These are phyloP conservation scores for Solanum chaucha DNA, from an alignment of 257 asterid species.

Conservation along the genomic window DNA sequence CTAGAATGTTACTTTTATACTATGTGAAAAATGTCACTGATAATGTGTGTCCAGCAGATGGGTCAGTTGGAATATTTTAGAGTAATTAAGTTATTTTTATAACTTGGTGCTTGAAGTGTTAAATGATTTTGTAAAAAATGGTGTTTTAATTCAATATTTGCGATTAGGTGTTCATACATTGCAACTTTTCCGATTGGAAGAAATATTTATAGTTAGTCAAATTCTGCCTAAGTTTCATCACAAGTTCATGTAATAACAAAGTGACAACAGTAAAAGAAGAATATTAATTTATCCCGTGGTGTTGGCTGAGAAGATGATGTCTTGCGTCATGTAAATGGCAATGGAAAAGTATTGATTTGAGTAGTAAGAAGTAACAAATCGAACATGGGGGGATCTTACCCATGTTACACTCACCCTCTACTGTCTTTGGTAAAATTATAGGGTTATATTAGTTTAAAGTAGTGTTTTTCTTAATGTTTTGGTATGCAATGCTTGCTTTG, in stretches of 20 bases:
- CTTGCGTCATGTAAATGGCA: background rate
- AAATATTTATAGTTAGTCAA: background rate
- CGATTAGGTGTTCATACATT: background rate
- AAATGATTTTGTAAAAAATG: background rate
- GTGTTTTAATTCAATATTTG: background rate
- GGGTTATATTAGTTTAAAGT: no score
- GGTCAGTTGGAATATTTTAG: background rate
- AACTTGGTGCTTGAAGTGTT: background rate
- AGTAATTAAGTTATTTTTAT: background rate
- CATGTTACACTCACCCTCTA: background rate
- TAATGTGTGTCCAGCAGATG: background rate
- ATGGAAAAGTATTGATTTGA: background rate
- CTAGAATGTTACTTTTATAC: no score
- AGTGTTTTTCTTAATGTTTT: background rate
- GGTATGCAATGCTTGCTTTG: background rate
- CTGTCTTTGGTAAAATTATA: background rate
- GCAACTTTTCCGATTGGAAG: background rate
- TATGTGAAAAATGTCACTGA: background rate
- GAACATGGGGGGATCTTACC: background rate
- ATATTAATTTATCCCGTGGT: background rate
- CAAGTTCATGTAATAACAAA: background rate
- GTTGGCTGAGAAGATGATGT: background rate
- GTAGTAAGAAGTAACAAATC: background rate
- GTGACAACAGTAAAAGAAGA: background rate
- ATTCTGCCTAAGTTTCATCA: background rate